Base-by-base conservation (phyloP, 768 basidiomycete genomes). In the Gyrodon lividus region DNA sequence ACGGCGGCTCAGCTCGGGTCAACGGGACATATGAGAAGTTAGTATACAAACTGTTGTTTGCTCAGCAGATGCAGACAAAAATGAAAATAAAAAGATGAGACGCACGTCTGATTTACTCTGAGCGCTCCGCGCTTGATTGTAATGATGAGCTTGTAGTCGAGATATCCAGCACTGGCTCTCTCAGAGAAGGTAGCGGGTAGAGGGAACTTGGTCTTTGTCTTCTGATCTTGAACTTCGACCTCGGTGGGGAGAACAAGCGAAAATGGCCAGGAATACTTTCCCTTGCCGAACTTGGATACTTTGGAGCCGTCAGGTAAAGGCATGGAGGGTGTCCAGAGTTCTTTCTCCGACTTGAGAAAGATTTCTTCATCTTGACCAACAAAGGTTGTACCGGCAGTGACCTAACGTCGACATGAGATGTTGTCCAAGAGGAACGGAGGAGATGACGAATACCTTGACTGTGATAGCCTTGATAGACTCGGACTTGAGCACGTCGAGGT, bases 121-220 rank as follows among this genome's bases (percentile, higher is more conserved):
- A 84, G 63, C 16, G 73, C 64, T 1, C 76, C 72, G 19, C 80
- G 75, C 58, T 73, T 77, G 28, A 83, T 62, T 1, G 74, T 82
- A 22, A 79, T 77, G 13, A 73, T 61, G 7, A 82, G 58, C 57
- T 72, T 75, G 61, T 84, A 84, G 50, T 83, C 81, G 46, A 84
- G 71, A 54, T 81, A 82, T 14, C 72, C 78, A 1, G 77, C 75
- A 40, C 79, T 78, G 1, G 76, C 79, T 23, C 77, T 70, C 62
- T 84, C 82, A 1, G 78, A 75, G 55, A 82, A 83, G 33, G 68
- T 77, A 6, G 80, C 77, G 1, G 82, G 82, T 13, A 81, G 70
- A 4, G 66, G 68, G 43, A 77, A 79, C 5, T 48, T 50, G 12
- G 66, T 69, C 48, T 59, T 67, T 40, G 68, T 69, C 31, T 64